Percentiles rank a stretch among this genome's conserved stretches.
Conservation (phyloP, 345 rosid genomes). For the Eucalyptus victrix region DNA sequence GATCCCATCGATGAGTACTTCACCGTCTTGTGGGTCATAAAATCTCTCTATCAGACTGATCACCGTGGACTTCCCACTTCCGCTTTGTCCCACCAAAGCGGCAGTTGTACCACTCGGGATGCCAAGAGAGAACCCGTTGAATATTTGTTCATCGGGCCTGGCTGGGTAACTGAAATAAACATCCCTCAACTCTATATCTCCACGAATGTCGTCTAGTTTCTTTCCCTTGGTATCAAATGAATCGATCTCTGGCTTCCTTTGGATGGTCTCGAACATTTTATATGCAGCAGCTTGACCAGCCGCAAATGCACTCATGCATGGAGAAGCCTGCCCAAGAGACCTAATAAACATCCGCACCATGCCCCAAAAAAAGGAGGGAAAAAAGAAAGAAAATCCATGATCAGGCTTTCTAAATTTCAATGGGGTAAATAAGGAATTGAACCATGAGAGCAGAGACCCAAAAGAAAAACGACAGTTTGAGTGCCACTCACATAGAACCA, state of each 20-base stretch:
- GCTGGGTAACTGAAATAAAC: conserved; percentile 27
- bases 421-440: neutral
- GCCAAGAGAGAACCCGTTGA: conserved; percentile 11
- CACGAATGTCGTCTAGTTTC: conserved; percentile 7
- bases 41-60: conserved; percentile 22
- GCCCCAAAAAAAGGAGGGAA: neutral
- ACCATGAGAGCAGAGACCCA: neutral
- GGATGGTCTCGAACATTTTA: conserved; percentile 23
- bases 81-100: conserved; percentile 30
- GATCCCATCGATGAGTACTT: conserved; percentile 17
- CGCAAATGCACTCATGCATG: conserved; percentile 21
- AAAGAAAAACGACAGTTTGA: neutral
- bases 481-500: conserved; percentile 55
- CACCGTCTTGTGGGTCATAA: conserved; percentile 15
- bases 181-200: conserved; percentile 14
- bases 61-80: conserved; percentile 26
- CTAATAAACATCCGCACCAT: neutral
- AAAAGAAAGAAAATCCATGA: neutral
- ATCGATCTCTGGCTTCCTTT: conserved; percentile 17
- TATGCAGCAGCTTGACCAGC: conserved; percentile 21
- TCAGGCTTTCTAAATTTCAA: neutral
- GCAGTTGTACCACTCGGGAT: conserved; percentile 16
- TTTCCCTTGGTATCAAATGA: conserved; percentile 8
- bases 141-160: conserved; percentile 20
- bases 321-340: conserved; percentile 29